Evolutionary conservation across 1,284 basidiomycete genomes (phyloP).

Genomic region (Tremellales sp.): DNA sequence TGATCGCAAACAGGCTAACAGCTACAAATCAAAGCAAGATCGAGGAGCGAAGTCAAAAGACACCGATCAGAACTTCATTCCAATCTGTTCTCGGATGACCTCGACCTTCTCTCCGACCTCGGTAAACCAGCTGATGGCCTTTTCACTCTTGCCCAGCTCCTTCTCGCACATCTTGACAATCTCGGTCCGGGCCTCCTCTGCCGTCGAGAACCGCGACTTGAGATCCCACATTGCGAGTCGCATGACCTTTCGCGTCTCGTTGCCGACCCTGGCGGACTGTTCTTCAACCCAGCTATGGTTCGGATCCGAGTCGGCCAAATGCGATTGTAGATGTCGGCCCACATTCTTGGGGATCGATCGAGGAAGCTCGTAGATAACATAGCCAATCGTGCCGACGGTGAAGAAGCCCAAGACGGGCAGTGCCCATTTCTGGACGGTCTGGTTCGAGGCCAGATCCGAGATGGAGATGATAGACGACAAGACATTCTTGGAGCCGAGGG

Average conservation of each 20-base stretch:
- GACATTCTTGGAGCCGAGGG: constrained; percentile 75
- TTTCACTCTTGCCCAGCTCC: constrained; percentile 62
- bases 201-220: constrained; percentile 72
- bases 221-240: constrained; percentile 90
- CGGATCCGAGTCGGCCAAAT: constrained; percentile 51
- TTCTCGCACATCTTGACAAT: constrained; percentile 78
- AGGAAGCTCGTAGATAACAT: constrained; percentile 85
- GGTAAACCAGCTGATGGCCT: constrained; percentile 70
- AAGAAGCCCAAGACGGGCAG: constrained; percentile 71
- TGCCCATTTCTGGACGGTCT: constrained; percentile 78
- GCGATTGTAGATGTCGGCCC: constrained; percentile 62
- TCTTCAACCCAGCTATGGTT: constrained; percentile 58
- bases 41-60: not conserved
- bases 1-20: too few relatives aligned
- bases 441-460: constrained; percentile 76
- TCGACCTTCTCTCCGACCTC: constrained; percentile 59
- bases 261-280: constrained; percentile 67
- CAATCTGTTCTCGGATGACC: constrained; percentile 52
- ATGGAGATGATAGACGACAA: constrained; percentile 72
- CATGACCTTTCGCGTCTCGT: constrained; percentile 92
- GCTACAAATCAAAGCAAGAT: not conserved
- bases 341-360: constrained; percentile 87
- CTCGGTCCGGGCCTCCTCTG: constrained; percentile 70
- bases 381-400: constrained; percentile 71
- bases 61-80: constrained; percentile 25